phyloP scores from a whole-genome alignment of 768 basidiomycete genomes.

The Tylopilus felleus region DNA sequence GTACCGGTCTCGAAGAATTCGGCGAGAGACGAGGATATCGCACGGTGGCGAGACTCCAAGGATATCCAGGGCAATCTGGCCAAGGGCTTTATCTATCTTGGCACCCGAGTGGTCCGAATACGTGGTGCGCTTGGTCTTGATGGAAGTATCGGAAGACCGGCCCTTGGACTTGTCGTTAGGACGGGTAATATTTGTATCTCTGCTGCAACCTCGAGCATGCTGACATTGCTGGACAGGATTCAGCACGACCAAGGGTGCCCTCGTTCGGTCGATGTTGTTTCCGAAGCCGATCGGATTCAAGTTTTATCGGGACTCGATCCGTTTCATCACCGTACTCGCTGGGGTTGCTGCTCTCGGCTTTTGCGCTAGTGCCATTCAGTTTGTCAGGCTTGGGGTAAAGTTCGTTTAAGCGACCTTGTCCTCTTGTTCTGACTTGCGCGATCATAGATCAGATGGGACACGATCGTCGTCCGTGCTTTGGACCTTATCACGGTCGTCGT shows the following conservation, averaged over 20 bases:
- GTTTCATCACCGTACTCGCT: conserved; percentile 89
- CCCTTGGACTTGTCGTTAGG: conserved; percentile 79
- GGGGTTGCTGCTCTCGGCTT: conserved; percentile 92
- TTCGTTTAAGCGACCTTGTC: neutral
- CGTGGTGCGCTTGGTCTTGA: conserved; percentile 58
- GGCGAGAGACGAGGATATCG: conserved; percentile 73
- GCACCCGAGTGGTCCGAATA: conserved; percentile 87
- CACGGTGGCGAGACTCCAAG: conserved; percentile 64
- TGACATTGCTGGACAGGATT: conserved; percentile 56
- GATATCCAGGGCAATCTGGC: conserved; percentile 59
- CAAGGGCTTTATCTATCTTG: conserved; percentile 85
- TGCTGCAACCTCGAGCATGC: neutral
- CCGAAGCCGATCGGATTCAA: conserved; percentile 99
- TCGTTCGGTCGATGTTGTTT: conserved; percentile 96
- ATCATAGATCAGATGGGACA: conserved; percentile 77
- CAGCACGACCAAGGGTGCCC: conserved; percentile 94
- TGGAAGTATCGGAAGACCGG: conserved; percentile 51
- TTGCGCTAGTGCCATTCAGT: conserved; percentile 87
- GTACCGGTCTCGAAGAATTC: conserved; percentile 93
- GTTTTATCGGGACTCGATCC: conserved; percentile 89
- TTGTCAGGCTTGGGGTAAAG: conserved; percentile 79
- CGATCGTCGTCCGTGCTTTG: conserved; percentile 86
- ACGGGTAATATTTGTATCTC: conserved; percentile 55
- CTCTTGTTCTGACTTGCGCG: neutral
- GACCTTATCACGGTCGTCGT: conserved; percentile 97